These are phyloP conservation scores for Allomyces macrogynus DNA, from an alignment of 192 early-diverging fungal genomes.

Conservation along the genomic window DNA sequence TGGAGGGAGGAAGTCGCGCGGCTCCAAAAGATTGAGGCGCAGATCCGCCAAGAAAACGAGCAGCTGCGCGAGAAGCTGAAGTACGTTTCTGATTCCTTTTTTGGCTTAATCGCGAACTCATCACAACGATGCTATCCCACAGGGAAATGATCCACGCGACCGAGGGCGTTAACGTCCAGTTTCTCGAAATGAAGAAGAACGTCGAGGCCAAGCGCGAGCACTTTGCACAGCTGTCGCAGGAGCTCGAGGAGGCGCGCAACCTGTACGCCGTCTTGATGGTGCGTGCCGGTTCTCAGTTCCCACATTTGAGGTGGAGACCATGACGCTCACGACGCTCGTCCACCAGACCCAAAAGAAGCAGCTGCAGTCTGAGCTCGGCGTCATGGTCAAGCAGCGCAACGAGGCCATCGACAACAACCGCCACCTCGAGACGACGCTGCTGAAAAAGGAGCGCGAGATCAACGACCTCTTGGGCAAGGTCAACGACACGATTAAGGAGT, in stretches of 20 bases:
- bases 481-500: slow-evolving; percentile 33
- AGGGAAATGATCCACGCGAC: slow-evolving; percentile 35
- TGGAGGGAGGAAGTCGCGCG: too few species aligned
- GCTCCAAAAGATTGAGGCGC: too few species aligned
- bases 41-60: background rate
- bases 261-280: slow-evolving; percentile 30
- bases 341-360: slow-evolving; percentile 25
- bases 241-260: slow-evolving; percentile 36
- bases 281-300: background rate
- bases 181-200: slow-evolving; percentile 32
- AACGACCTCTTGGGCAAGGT: slow-evolving; percentile 30
- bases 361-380: slow-evolving; percentile 17
- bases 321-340: background rate
- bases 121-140: background rate
- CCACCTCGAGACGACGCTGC: slow-evolving; percentile 16
- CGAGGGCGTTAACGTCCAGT: slow-evolving; percentile 26
- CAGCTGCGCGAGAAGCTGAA: background rate
- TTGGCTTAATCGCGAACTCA: too few species aligned
- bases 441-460: slow-evolving; percentile 29
- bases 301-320: background rate
- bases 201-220: slow-evolving; percentile 28
- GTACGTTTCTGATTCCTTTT: background rate
- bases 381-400: slow-evolving; percentile 17
- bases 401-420: slow-evolving; percentile 27
- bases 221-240: slow-evolving; percentile 22